Base-by-base conservation (phyloP, 192 early-diverging fungal species). In the Borealophlyctis nickersoniae region DNA sequence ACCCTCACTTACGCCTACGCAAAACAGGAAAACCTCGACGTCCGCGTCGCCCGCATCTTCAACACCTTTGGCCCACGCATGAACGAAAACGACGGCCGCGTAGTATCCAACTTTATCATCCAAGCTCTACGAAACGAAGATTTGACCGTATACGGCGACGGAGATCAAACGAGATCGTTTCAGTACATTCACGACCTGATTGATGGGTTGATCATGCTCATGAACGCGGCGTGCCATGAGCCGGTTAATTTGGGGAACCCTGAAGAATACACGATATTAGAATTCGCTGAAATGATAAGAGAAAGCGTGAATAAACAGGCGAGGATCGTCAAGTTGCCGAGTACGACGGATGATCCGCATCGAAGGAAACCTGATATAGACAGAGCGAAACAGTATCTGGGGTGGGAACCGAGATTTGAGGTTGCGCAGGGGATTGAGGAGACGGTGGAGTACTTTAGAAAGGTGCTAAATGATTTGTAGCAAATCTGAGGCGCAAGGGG, bases 81-180 rank as follows among this genome's bases (percentile, higher is more conserved):
- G 91, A 89, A 88, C 63, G 83, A 81, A 51, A 79, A 88, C 56
- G 91, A 92, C 66, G 91, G 91, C 14, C 81, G 91, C 22, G 91
- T 92, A 27, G 89, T 92, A 14, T 87, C 85, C 66, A 92, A 92
- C 68, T 92, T 92, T 58, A 91, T 92, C 65, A 86, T 90, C 70
- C 91, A 92, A 70, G 87, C 89, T 0, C 66, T 92, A 22, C 76
- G 81, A 48, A 88, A 89, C 2, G 80, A 92, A 65, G 76, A 87
- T 34, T 52, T 91, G 29, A 92, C 91, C 22, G 76, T 92, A 9
- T 92, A 91, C 72, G 91, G 91, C 14, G 88, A 87, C 55, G 91
- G 91, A 13, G 64, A 66, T 13, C 88, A 92, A 63, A 92, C 91
- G 1, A 77, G 91, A 29, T 90, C 88, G 31, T 92, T 92, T 75